Percentiles rank a stretch among this genome's conserved stretches.
Evolutionary conservation across 1,139 yeast genomes (phyloP).

Genomic region (Lodderomyces pseudojiufengensis): DNA sequence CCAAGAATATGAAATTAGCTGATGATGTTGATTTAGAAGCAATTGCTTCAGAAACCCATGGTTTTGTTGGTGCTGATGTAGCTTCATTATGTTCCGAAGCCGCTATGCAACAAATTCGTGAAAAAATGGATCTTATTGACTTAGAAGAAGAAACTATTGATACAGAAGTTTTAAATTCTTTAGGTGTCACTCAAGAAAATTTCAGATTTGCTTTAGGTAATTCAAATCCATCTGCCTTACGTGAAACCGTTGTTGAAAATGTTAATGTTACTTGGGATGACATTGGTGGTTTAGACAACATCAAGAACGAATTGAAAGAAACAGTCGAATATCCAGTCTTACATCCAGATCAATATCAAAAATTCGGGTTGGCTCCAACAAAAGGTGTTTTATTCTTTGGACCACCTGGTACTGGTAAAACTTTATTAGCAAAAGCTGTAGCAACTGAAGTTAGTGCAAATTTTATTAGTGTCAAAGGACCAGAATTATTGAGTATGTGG

Average conservation of each 20-base stretch:
- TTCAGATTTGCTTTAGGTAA: slow-evolving; percentile 96
- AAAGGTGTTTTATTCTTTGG: slow-evolving; percentile 98
- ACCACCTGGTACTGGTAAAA: slow-evolving; percentile 99
- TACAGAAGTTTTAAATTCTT: slow-evolving; percentile 92
- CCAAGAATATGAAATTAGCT: slow-evolving; percentile 95
- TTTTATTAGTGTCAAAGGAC: slow-evolving; percentile 95
- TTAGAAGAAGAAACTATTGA: slow-evolving; percentile 97
- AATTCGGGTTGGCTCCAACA: slow-evolving; percentile 95
- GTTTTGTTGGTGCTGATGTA: slow-evolving; percentile 90
- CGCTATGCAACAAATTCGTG: slow-evolving; percentile 92
- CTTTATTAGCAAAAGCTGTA: slow-evolving; percentile 94
- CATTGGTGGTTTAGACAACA: slow-evolving; percentile 91
- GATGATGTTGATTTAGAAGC: slow-evolving; percentile 95
- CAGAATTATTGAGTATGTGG: slow-evolving; percentile 97
- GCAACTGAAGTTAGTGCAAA: slow-evolving; percentile 98
- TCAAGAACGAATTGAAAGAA: slow-evolving; percentile 95
- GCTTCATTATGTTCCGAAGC: slow-evolving; percentile 96
- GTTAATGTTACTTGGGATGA: slow-evolving; percentile 99
- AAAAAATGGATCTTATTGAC: slow-evolving; percentile 97
- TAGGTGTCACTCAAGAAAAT: slow-evolving; percentile 99
- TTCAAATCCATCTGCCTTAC: slow-evolving; percentile 97
- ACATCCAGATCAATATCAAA: slow-evolving; percentile 98
- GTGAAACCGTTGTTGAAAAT: slow-evolving; percentile 98
- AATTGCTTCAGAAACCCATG: slow-evolving; percentile 77
- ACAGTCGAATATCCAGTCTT: slow-evolving; percentile 98